These are phyloP conservation scores for Musa balbisiana DNA, from an alignment of 202 grass and related monocot species.

Conservation along the genomic window DNA sequence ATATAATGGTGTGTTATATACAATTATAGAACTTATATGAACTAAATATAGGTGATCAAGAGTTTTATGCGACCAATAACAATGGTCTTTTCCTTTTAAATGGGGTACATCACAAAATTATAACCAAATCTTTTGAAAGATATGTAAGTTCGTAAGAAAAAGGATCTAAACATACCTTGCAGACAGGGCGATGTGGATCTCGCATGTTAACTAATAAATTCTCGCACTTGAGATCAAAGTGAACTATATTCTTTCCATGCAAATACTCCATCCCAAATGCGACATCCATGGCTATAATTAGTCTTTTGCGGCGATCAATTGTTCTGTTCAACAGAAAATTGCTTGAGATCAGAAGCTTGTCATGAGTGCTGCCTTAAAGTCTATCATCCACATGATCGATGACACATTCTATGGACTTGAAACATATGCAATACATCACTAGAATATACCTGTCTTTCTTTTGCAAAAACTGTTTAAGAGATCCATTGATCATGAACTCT, in stretches of 20 bases:
- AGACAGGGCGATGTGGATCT: conserved; percentile 84
- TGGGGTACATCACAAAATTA: not conserved
- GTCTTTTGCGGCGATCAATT: conserved; percentile 93
- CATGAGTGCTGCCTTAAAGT: not conserved
- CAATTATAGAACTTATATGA: not conserved
- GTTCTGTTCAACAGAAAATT: conserved; percentile 43
- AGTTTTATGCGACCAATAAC: not conserved
- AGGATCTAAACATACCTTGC: conserved; percentile 47
- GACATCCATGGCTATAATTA: conserved; percentile 97
- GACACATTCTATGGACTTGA: conserved; percentile 8
- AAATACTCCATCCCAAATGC: conserved; percentile 99
- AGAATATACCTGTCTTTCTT: conserved; percentile 82
- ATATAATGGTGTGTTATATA: not conserved
- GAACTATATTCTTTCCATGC: conserved; percentile 87
- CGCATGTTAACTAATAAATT: conserved; percentile 96
- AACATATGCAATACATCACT: conserved; percentile 5
- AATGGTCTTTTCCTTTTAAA: not conserved
- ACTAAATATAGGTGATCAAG: not conserved
- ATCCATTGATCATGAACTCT: conserved; percentile 96
- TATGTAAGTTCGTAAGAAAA: not conserved
- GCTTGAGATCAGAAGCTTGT: not conserved
- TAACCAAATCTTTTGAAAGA: not conserved
- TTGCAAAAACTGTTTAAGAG: conserved; percentile 88
- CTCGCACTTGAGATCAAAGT: conserved; percentile 96
- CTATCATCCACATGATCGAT: not conserved